Evolutionary conservation across 2,329 filamentous ascomycete genomes (phyloP).

Genomic region (Nigrograna mackinnonii): DNA sequence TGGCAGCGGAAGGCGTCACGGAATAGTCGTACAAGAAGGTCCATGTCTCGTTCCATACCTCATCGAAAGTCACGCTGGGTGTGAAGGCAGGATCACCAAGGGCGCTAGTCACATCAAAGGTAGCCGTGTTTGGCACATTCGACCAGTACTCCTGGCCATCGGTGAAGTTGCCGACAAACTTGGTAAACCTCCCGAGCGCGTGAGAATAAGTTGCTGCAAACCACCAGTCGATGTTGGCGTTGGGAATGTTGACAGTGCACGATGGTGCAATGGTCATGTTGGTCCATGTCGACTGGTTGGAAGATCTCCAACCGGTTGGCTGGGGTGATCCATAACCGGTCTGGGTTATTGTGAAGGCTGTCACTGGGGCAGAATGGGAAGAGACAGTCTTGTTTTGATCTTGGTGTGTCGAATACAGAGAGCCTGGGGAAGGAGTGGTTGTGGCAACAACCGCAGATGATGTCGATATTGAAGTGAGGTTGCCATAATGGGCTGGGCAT

Average conservation of each 20-base stretch:
- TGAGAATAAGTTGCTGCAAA: conserved; percentile 26
- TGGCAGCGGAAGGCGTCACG: conserved; percentile 32
- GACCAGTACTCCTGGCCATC: conserved; percentile 18
- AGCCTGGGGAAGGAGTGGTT: too few relatives aligned
- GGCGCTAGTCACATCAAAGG: conserved; percentile 29
- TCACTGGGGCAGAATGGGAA: conserved; percentile 5
- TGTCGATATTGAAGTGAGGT: too few relatives aligned
- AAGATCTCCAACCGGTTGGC: conserved; percentile 10
- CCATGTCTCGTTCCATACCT: conserved; percentile 22
- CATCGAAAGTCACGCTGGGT: conserved; percentile 19
- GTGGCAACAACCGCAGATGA: too few relatives aligned
- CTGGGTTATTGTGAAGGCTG: too few relatives aligned
- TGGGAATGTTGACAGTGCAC: conserved; percentile 39
- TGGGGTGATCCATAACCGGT: conserved; percentile 6
- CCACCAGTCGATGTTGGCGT: conserved; percentile 37
- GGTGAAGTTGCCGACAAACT: conserved; percentile 18
- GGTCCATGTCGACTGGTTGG: conserved; percentile 2
- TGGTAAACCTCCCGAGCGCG: conserved; percentile 1
- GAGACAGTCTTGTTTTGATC: conserved; percentile 4
- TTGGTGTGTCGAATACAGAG: conserved; percentile 39
- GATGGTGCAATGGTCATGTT: conserved; percentile 17
- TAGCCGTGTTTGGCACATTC: conserved; percentile 20
- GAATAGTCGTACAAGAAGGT: conserved; percentile 26
- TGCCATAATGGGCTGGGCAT: too few relatives aligned
- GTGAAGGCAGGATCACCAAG: conserved; percentile 26